phyloP scores from a whole-genome alignment of 2,329 filamentous ascomycete species.

The Dactylonectria estremocensis region DNA sequence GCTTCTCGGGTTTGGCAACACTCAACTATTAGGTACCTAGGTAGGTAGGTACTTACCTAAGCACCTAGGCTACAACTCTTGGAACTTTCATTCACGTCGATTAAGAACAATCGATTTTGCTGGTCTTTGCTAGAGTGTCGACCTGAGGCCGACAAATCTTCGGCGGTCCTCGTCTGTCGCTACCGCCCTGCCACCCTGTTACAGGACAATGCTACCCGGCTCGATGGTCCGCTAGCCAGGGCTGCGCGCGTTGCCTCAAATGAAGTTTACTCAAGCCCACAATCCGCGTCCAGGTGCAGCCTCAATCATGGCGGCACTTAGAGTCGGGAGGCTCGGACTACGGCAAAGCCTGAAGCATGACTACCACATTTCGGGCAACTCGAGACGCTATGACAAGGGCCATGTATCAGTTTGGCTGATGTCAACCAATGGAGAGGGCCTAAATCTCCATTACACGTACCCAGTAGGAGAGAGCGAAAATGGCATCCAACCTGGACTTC shows the following conservation, averaged over 20 bases:
- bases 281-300: neutral
- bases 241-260: neutral
- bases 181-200: neutral
- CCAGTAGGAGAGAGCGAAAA: neutral
- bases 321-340: slow-evolving; percentile 13
- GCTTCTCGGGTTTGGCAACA: neutral
- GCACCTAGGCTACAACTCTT: neutral
- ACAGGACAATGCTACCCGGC: neutral
- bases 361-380: neutral
- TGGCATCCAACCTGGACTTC: neutral
- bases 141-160: neutral
- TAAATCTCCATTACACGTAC: slow-evolving; percentile 10
- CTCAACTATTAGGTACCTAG: neutral
- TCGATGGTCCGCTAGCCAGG: neutral
- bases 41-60: neutral
- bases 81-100: neutral
- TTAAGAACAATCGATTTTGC: neutral
- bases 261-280: neutral
- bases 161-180: neutral
- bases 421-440: slow-evolving; percentile 1
- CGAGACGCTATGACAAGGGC: slow-evolving; percentile 5
- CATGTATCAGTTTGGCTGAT: neutral
- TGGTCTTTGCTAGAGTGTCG: neutral
- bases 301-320: slow-evolving; percentile 20
- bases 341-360: neutral